A percentile compares a stretch with the other conserved stretches of the same genome.
Conservation (phyloP, 192 early-diverging fungal species). For the Dimargaris verticillata region DNA sequence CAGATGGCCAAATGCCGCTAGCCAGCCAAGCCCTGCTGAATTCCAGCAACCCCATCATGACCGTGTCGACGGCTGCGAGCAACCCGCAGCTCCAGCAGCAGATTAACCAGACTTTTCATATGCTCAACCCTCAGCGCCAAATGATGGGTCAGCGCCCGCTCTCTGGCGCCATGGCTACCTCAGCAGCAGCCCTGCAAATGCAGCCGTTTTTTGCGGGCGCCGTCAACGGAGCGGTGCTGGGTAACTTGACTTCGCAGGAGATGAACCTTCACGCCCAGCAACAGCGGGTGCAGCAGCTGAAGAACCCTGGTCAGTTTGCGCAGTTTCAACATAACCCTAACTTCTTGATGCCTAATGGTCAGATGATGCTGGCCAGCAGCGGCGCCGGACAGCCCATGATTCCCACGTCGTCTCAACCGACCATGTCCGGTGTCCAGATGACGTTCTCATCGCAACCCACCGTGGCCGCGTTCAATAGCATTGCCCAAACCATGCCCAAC, state of each 20-base stretch:
- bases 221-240: neutral
- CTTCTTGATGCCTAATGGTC: constrained; percentile 2
- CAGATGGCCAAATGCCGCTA: neutral
- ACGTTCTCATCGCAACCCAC: neutral
- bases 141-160: constrained; percentile 1
- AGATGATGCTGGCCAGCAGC: neutral
- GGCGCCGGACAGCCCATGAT: neutral
- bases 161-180: neutral
- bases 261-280: constrained; percentile 1
- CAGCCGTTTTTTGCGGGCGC: neutral
- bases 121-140: neutral
- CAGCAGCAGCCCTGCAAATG: neutral
- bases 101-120: neutral
- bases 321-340: neutral
- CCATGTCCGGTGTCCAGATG: constrained; percentile 3
- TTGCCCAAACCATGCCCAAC: neutral
- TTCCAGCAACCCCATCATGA: constrained; percentile 11
- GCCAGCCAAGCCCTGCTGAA: constrained; percentile 6
- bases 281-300: constrained; percentile 7
- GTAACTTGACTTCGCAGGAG: neutral
- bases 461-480: neutral
- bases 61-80: constrained; percentile 1
- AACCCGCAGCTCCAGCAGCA: neutral
- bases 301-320: neutral
- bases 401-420: neutral